Evolutionary conservation across 2,329 filamentous ascomycete species (phyloP), one percentile per base, ranked within the genome.

Genomic region (Cladosporium sp.): DNA sequence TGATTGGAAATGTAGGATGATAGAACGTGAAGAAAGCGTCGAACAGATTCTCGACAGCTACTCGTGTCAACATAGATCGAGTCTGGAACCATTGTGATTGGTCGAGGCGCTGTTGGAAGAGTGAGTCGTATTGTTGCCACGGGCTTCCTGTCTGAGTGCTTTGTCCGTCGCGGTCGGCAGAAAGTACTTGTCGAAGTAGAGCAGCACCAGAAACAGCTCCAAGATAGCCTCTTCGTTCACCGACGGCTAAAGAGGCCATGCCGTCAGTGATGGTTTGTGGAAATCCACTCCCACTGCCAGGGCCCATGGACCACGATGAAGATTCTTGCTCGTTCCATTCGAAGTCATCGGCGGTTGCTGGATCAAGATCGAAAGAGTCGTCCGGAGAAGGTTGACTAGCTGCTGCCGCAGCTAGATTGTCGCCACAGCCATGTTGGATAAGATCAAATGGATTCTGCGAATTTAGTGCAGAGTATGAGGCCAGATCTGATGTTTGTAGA

Each of bases 241-340:
- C 54, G 5, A 56, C 54, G 19, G 54, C 38, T 9, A 56, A 20
- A 19, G 54, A 56, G 19, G 54, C 54, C 54, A 56, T 56, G 5
- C 54, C 54, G 8, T 56, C 54, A 17, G 43, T 56, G 12, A 56
- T 39, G 3, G 54, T 37, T 25, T 56, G 54, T 12, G 54, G 52
- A 6, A 47, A 45, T 7, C 30, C 42, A 17, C 20, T 20, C 2
- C 20, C 17, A 4, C 54, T 40, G 5, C 28, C 40, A 3, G 54
- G 30, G 12, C 42, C 42, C 28, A 49, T 25, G 9, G 54, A 47
- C 40, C 40, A 56, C 20, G 54, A 49, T n/a, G 54, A 49, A n/a
- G 50, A 52, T 14, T 56, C 54, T 45, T 56, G 54, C 28, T 56
- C 54, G 20, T 56, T 39, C 54, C 54, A 56, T 39, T 56, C 54